A percentile compares a stretch with the other conserved stretches of the same genome.
Conservation (phyloP, 2,329 filamentous ascomycete genomes). For the Claviceps monticola region DNA sequence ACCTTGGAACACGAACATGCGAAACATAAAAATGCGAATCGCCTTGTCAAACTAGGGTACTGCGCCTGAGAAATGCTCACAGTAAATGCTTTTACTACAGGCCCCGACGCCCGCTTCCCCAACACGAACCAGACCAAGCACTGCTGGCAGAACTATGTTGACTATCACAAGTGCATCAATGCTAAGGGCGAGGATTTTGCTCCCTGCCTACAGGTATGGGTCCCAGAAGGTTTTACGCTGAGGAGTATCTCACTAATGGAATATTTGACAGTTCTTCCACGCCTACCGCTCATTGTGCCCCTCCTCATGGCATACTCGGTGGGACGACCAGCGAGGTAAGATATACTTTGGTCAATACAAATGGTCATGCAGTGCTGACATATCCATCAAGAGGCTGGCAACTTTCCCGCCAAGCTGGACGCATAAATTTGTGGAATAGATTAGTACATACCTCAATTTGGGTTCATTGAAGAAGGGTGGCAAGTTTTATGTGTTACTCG, state of each 20-base stretch:
- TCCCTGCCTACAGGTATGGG: conserved; percentile 80
- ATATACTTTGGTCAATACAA: conserved; percentile 9
- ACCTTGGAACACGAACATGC: conserved; percentile 5
- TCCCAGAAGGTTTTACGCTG: background rate
- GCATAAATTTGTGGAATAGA: conserved; percentile 26
- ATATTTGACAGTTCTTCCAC: conserved; percentile 63
- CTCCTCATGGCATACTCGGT: conserved; percentile 81
- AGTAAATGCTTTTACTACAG: conserved; percentile 30
- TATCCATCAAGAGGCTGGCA: conserved; percentile 44
- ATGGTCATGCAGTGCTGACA: conserved; percentile 11
- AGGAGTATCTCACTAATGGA: background rate
- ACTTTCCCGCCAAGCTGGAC: conserved; percentile 54
- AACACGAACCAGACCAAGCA: conserved; percentile 99
- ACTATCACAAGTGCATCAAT: conserved; percentile 99
- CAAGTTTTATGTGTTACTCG: conserved; percentile 24
- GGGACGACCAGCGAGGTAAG: conserved; percentile 94
- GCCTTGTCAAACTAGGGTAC: conserved; percentile 13
- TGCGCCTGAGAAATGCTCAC: conserved; percentile 6
- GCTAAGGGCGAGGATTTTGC: conserved; percentile 98
- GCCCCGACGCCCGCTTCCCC: conserved; percentile 98
- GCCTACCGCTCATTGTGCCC: conserved; percentile 97
- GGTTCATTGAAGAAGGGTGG: conserved; percentile 16
- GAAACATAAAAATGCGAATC: conserved; percentile 10
- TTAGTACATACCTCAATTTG: conserved; percentile 9
- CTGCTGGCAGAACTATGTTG: conserved; percentile 99